phyloP scores from a whole-genome alignment of 805 yeast genomes.

The Maudiozyma saulgeensis region DNA sequence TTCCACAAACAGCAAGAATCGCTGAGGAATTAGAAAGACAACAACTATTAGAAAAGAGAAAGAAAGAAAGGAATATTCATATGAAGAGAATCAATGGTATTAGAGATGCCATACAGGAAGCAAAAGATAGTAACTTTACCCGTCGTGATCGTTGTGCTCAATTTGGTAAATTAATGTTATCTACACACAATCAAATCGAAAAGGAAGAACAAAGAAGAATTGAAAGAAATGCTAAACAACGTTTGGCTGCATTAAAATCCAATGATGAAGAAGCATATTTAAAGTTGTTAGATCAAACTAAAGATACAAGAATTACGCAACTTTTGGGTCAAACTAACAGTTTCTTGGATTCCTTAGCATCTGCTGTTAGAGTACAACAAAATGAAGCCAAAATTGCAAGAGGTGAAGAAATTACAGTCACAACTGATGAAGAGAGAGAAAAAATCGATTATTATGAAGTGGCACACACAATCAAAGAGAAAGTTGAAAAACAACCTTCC shows the following conservation, averaged over 20 bases:
- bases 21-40: conserved; percentile 71
- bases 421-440: conserved; percentile 45
- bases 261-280: conserved; percentile 85
- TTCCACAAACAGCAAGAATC: conserved; percentile 63
- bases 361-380: conserved; percentile 73
- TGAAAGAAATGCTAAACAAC: conserved; percentile 77
- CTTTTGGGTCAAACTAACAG: conserved; percentile 69
- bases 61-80: conserved; percentile 42
- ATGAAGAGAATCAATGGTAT: conserved; percentile 37
- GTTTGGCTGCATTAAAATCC: conserved; percentile 78
- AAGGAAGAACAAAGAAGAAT: conserved; percentile 67
- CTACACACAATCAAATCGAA: conserved; percentile 36
- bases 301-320: conserved; percentile 80
- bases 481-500: conserved; percentile 53
- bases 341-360: conserved; percentile 68
- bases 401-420: conserved; percentile 31
- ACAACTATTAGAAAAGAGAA: conserved; percentile 50
- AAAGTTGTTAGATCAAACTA: conserved; percentile 74
- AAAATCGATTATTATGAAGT: conserved; percentile 74
- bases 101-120: conserved; percentile 26
- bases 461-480: conserved; percentile 67
- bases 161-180: conserved; percentile 22
- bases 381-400: conserved; percentile 29
- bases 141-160: conserved; percentile 24
- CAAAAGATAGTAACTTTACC: conserved; percentile 17